Evolutionary conservation across 164 flowering plant species (phyloP).

Genomic region (Cinnamomum chago): DNA sequence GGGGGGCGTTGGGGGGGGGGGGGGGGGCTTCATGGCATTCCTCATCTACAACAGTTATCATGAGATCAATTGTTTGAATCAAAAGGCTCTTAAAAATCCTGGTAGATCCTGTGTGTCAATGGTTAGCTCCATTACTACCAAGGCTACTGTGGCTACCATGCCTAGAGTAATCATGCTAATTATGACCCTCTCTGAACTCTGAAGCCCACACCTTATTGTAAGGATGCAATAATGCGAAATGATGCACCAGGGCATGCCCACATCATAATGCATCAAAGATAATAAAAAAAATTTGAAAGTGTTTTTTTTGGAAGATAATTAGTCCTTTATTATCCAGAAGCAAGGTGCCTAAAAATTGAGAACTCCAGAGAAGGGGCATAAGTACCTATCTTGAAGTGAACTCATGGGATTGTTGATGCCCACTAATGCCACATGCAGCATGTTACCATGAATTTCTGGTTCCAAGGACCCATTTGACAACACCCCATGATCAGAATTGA

Average conservation of each 20-base stretch:
- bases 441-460: conserved; percentile 56
- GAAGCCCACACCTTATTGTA: background rate
- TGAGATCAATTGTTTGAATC: background rate
- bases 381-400: conserved; percentile 93
- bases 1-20: too few relatives aligned
- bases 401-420: conserved; percentile 98
- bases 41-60: background rate
- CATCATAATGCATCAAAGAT: background rate
- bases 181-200: background rate
- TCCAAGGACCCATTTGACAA: conserved; percentile 36
- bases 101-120: background rate
- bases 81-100: background rate
- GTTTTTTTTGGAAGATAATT: too few relatives aligned
- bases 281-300: background rate
- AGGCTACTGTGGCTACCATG: background rate
- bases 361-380: background rate
- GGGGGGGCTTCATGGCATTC: background rate
- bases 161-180: background rate
- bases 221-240: background rate
- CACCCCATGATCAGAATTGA: conserved; percentile 18
- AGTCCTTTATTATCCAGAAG: background rate
- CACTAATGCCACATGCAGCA: conserved; percentile 90
- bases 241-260: background rate
- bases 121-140: background rate
- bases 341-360: background rate